Percentiles rank a stretch among this genome's conserved stretches.
These are phyloP conservation scores for Castanea sativa DNA, from an alignment of 306 rosid species.

Conservation along the genomic window DNA sequence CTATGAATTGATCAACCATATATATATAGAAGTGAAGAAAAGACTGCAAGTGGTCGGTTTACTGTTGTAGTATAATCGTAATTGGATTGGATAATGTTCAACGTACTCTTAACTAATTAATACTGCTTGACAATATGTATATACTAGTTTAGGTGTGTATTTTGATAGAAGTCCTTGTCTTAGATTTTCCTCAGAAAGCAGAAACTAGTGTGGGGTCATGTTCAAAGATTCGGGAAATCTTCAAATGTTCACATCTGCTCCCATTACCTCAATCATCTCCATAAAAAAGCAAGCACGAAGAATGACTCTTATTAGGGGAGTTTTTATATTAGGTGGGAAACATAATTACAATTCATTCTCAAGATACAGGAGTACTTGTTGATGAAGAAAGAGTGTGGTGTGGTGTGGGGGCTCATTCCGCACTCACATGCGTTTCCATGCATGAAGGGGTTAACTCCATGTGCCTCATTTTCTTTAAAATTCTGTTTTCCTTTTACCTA, in stretches of 20 bases:
- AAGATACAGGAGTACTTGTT: background rate
- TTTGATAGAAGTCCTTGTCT: background rate
- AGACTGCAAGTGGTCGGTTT: background rate
- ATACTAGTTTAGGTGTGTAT: too few relatives aligned
- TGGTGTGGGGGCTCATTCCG: background rate
- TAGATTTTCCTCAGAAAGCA: background rate
- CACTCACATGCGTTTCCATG: constrained; percentile 1
- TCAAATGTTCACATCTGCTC: background rate
- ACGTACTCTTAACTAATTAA: background rate
- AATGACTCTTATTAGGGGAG: background rate
- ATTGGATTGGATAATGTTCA: background rate
- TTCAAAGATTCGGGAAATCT: background rate
- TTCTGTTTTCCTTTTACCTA: background rate
- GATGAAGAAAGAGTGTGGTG: background rate
- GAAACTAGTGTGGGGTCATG: background rate
- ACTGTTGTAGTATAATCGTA: background rate
- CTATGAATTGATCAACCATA: background rate
- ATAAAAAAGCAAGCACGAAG: background rate
- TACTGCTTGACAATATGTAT: background rate
- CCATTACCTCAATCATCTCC: background rate
- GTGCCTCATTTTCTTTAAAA: constrained; percentile 1
- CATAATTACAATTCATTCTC: background rate
- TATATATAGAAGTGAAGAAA: background rate
- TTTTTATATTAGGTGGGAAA: background rate
- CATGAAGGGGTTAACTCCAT: background rate